A percentile compares a stretch with the other conserved stretches of the same genome.
phyloP scores from a whole-genome alignment of 768 basidiomycete genomes.

The Gelatoporia subvermispora region DNA sequence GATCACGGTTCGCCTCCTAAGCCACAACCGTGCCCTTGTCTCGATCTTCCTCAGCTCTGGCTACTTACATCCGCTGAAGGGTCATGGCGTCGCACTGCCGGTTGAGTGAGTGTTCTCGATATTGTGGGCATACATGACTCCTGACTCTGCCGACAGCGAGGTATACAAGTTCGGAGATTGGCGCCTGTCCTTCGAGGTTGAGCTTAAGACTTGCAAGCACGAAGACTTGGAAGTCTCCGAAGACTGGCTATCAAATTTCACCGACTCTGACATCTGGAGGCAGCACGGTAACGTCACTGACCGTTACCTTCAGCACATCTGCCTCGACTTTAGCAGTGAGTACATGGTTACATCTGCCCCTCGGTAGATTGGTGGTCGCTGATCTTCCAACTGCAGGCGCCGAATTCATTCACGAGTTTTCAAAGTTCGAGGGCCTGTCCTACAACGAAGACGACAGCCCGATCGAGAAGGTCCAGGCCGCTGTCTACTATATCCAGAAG shows the following conservation, averaged over 20 bases:
- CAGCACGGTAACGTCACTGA: slow-evolving; percentile 7
- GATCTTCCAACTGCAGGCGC: slow-evolving; percentile 15
- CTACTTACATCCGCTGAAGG: slow-evolving; percentile 15
- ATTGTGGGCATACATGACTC: too few relatives aligned
- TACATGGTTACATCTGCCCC: neutral
- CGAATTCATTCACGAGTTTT: slow-evolving; percentile 21
- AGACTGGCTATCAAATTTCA: slow-evolving; percentile 8
- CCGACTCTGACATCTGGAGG: slow-evolving; percentile 10
- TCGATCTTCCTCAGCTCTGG: slow-evolving; percentile 19
- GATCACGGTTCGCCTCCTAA: slow-evolving; percentile 19
- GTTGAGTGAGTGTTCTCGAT: too few relatives aligned
- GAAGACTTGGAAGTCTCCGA: slow-evolving; percentile 9
- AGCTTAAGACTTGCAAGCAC: slow-evolving; percentile 17
- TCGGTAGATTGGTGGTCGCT: neutral
- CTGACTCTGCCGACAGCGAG: slow-evolving; percentile 5
- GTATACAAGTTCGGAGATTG: slow-evolving; percentile 20
- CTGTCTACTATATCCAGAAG: slow-evolving; percentile 19
- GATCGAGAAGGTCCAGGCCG: slow-evolving; percentile 18
- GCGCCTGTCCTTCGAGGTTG: slow-evolving; percentile 26
- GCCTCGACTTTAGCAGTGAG: slow-evolving; percentile 21
- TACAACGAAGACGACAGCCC: slow-evolving; percentile 7
- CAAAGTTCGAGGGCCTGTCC: slow-evolving; percentile 17
- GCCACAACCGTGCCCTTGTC: slow-evolving; percentile 18
- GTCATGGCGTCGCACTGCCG: slow-evolving; percentile 7
- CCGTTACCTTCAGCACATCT: slow-evolving; percentile 15